Evolutionary conservation across 306 rosid species (phyloP), one percentile per base, ranked within the genome.

Genomic region (Delonix regia): DNA sequence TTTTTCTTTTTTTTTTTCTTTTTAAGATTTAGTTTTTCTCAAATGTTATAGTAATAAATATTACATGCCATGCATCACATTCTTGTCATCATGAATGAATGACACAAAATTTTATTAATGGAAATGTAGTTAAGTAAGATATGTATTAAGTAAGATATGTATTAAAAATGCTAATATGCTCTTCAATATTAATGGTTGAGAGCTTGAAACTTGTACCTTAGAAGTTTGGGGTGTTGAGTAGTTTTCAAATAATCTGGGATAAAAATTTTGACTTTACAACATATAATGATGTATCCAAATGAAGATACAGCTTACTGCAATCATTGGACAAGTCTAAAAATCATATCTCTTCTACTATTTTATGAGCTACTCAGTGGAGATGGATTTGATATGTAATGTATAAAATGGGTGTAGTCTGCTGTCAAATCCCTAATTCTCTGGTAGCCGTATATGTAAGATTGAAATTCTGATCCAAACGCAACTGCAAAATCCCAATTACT

Each of bases 111-210:
- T 69, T 75, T 51, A 47, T 75, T 22, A 71, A 41, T 53, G 4
- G 51, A 39, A 48, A 52, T 25, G 75, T 66, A 34, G 65, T 53
- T 52, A 10, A 44, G 61, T 38, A 33, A 44, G 19, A 57, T 48
- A 22, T 48, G 55, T 56, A 51, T 53, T 52, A 10, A 44, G 61
- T 38, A 33, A 44, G 19, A 57, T 48, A 22, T 48, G 55, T 56
- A 67, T 34, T 5, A 60, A 52, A 75, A 49, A 33, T n/a, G 48
- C 56, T 64, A 47, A 47, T 67, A 68, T 68, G 7, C 66, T 67
- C 47, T 33, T 11, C 22, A 41, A 21, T 33, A 15, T 38, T 71
- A 36, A 55, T 59, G 49, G 27, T 71, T 36, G 4, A 60, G 24
- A 21, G 44, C 33, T 68, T 47, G 27, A 55, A 27, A 25, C 24